phyloP scores from a whole-genome alignment of 164 flowering plant genomes.

The Macadamia tetraphylla region DNA sequence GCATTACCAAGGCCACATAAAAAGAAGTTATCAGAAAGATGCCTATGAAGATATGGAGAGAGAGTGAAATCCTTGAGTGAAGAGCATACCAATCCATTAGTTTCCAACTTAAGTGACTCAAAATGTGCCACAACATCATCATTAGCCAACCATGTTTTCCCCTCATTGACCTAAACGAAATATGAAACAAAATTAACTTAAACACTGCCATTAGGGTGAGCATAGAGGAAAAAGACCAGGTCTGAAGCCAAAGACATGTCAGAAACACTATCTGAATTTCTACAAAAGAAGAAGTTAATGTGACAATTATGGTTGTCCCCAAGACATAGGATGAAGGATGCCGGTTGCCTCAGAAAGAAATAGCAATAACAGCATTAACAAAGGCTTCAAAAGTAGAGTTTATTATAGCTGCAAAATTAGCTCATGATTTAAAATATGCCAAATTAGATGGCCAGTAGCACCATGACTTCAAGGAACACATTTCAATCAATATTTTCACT shows the following conservation, averaged over 20 bases:
- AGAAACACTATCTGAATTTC: background rate
- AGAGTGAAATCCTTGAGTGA: background rate
- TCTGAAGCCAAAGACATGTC: background rate
- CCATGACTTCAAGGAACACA: too few relatives aligned
- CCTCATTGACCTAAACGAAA: slow-evolving; percentile 40
- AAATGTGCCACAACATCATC: slow-evolving; percentile 58
- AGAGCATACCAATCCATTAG: slow-evolving; percentile 40
- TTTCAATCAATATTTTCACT: too few relatives aligned
- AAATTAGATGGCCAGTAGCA: too few relatives aligned
- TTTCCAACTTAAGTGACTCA: slow-evolving; percentile 60
- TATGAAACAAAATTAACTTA: slow-evolving; percentile 1
- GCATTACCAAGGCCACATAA: slow-evolving; percentile 3
- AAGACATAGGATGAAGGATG: too few relatives aligned
- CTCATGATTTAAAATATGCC: too few relatives aligned
- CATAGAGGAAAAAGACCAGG: background rate
- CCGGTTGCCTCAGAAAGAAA: too few relatives aligned
- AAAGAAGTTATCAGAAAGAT: slow-evolving; percentile 7
- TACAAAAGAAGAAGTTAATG: too few relatives aligned
- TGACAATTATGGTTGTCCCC: too few relatives aligned
- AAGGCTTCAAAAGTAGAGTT: background rate
- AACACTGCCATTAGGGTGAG: background rate
- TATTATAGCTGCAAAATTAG: too few relatives aligned
- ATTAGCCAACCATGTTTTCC: slow-evolving; percentile 71
- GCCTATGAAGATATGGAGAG: background rate
- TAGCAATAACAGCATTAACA: background rate